These are phyloP conservation scores for Phytophthora colocasiae DNA, from an alignment of 352 stramenopile genomes.

Conservation along the genomic window DNA sequence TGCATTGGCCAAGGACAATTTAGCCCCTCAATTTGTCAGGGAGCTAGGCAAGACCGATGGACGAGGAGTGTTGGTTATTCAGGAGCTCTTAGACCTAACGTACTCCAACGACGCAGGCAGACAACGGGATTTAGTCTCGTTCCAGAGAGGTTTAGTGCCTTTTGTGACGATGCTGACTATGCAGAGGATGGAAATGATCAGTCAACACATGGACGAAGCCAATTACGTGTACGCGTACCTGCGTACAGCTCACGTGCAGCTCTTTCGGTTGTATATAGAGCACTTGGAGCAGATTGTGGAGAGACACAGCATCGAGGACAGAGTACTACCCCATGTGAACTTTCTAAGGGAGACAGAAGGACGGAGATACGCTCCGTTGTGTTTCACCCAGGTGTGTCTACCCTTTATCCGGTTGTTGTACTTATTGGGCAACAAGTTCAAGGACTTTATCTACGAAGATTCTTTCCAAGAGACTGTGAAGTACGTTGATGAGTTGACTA, in stretches of 20 bases:
- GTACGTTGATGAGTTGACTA: slow-evolving; percentile 33
- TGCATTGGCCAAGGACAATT: slow-evolving; percentile 36
- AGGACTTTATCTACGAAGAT: slow-evolving; percentile 52
- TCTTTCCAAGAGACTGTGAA: slow-evolving; percentile 37
- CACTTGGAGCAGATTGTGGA: slow-evolving; percentile 45
- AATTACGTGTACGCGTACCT: slow-evolving; percentile 49
- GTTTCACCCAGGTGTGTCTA: slow-evolving; percentile 49
- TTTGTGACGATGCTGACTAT: slow-evolving; percentile 46
- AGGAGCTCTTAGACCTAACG: slow-evolving; percentile 33
- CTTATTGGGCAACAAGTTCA: slow-evolving; percentile 54
- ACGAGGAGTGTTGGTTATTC: slow-evolving; percentile 34
- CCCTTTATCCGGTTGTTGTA: slow-evolving; percentile 47
- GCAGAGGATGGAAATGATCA: slow-evolving; percentile 44
- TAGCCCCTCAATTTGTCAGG: slow-evolving; percentile 44
- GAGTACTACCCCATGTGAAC: slow-evolving; percentile 16
- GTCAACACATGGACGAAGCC: slow-evolving; percentile 44
- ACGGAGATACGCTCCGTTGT: slow-evolving; percentile 41
- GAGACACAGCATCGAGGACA: slow-evolving; percentile 40
- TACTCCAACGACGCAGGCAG: slow-evolving; percentile 44
- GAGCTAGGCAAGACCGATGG: slow-evolving; percentile 40
- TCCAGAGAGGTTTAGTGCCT: slow-evolving; percentile 44
- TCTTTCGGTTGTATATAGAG: slow-evolving; percentile 39
- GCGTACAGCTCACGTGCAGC: slow-evolving; percentile 27
- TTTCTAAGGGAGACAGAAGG: slow-evolving; percentile 37
- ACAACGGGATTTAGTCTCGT: slow-evolving; percentile 39